Evolutionary conservation across 129 eudicot genomes (phyloP).

Genomic region (Solidago caesia): DNA sequence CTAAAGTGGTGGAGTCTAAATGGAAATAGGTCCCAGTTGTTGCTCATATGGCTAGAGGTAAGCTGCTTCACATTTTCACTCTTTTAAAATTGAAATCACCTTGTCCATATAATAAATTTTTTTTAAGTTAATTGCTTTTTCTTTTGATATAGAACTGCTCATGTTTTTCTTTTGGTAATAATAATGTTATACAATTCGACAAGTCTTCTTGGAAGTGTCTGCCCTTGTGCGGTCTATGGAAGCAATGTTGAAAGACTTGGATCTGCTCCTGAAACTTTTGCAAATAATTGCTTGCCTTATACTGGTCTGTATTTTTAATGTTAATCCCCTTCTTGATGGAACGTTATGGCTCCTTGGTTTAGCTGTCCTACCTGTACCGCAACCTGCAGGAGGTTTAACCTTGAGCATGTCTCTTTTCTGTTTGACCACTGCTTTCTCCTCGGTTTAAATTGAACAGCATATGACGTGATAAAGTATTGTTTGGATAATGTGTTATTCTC

Average conservation of each 20-base stretch:
- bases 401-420: slow-evolving; percentile 49
- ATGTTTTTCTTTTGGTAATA: background rate
- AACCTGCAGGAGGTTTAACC: slow-evolving; percentile 80
- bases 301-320: slow-evolving; percentile 71
- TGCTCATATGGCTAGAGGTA: too few relatives aligned
- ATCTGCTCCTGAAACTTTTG: slow-evolving; percentile 71
- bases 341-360: slow-evolving; percentile 85
- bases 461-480: too few relatives aligned
- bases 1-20: too few relatives aligned
- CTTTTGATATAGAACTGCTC: background rate
- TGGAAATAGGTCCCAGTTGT: too few relatives aligned
- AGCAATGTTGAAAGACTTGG: slow-evolving; percentile 87
- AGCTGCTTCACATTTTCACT: too few relatives aligned
- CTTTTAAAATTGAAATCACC: too few relatives aligned
- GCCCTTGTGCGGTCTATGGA: slow-evolving; percentile 95
- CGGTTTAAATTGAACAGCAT: too few relatives aligned
- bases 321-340: slow-evolving; percentile 65
- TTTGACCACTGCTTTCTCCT: too few relatives aligned
- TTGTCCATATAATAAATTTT: too few relatives aligned
- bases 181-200: slow-evolving; percentile 14
- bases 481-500: too few relatives aligned
- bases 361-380: slow-evolving; percentile 78
- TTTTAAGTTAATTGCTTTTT: background rate
- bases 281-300: slow-evolving; percentile 86
- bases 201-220: slow-evolving; percentile 89